phyloP scores from a whole-genome alignment of 371 early-diverging fungal genomes.

The Capillidium heterosporum region DNA sequence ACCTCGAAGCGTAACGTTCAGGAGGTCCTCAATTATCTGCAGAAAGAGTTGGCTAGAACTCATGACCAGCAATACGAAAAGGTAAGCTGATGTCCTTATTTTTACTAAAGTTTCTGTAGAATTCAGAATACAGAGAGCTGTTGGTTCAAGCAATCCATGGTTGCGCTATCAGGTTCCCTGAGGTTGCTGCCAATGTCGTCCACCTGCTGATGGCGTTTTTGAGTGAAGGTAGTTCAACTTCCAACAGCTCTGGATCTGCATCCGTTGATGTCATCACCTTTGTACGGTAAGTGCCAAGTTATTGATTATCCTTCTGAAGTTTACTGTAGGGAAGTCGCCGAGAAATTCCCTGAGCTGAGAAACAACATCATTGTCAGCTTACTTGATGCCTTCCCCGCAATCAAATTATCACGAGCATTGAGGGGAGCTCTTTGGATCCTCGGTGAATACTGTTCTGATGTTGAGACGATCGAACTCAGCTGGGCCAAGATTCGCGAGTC shows the following conservation, averaged over 20 bases:
- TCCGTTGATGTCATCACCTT: constrained; percentile 92
- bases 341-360: constrained; percentile 81
- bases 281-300: constrained; percentile 36
- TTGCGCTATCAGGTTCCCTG: constrained; percentile 88
- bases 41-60: constrained; percentile 82
- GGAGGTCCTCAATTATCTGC: constrained; percentile 80
- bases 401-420: constrained; percentile 89
- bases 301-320: neutral
- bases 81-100: constrained; percentile 15
- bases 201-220: constrained; percentile 87
- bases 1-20: constrained; percentile 77
- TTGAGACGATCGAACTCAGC: constrained; percentile 57
- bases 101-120: constrained; percentile 18
- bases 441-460: constrained; percentile 71
- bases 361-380: constrained; percentile 56
- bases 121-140: constrained; percentile 78
- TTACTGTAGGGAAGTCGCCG: constrained; percentile 64
- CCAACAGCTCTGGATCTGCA: constrained; percentile 51
- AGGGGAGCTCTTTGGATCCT: constrained; percentile 95
- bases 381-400: constrained; percentile 62
- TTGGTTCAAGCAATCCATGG: constrained; percentile 90
- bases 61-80: constrained; percentile 78
- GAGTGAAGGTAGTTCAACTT: constrained; percentile 31
- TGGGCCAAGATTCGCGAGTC: constrained; percentile 62
- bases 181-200: constrained; percentile 85